Base-by-base conservation (phyloP, 78 protist genomes). In the Acrasis kona region DNA sequence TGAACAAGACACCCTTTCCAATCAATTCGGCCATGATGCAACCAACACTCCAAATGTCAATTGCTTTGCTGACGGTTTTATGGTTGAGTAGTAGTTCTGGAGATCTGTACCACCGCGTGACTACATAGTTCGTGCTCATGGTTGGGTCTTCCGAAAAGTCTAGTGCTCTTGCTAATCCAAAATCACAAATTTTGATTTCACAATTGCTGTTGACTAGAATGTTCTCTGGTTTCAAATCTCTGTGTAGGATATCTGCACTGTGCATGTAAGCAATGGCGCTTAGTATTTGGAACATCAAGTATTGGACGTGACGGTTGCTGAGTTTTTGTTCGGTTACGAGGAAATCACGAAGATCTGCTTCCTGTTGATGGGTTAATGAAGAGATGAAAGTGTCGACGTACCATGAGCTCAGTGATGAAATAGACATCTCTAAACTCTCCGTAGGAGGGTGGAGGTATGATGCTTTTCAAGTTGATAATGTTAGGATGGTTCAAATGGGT, bases 11-110 rank as follows among this genome's bases (percentile, higher is more conserved):
- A 7, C 42, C 6, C 5, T 81, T 9, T 8, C 37, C 5, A 36
- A 78, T 5, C 41, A 92, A 42, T 76, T 92, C 96, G 27, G 84
- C 93, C 4, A 92, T 31, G 65, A 92, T 87, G 78, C 93, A 89
- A 5, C 93, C 96, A 5, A 74, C 72, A 6, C 72, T 19, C 96
- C 96, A 92, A 37, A 85, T 41, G 73, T 92, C 96, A 39, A 92
- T 73, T 1, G 76, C 82, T 6, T 71, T 27, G 10, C 77, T 4
- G 80, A 84, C 83, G 12, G 10, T 6, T 39, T 36, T 32, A 65
- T 71, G 3, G 2, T 85, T 91, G 32, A 89, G 77, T 50, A 78
- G 7, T 29, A 78, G 67, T 38, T 81, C 85, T 3, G 85, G 85
- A 3, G 85, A 39, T 9, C 85, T 72, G 78, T 81, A 81, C 70